Conservation (phyloP, 148 eudicot genomes). For the Rhododendron ovatum region DNA sequence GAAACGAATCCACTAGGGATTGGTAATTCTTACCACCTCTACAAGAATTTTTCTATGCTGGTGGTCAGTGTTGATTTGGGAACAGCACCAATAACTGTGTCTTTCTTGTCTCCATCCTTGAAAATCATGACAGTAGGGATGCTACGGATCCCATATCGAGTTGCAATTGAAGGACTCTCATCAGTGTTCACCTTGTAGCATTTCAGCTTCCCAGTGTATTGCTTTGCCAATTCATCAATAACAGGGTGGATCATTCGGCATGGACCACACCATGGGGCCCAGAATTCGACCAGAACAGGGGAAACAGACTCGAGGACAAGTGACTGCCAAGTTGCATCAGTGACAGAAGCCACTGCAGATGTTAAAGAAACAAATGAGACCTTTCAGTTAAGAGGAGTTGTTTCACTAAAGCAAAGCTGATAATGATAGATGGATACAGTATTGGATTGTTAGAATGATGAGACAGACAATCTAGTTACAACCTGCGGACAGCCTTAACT, state of each 20-base stretch:
- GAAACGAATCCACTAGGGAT: not conserved
- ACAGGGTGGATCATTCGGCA: conserved; percentile 81
- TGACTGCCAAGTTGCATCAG: conserved; percentile 58
- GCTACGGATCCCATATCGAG: conserved; percentile 78
- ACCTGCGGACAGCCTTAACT: not conserved
- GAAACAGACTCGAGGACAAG: conserved; percentile 49
- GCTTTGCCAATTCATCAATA: conserved; percentile 67
- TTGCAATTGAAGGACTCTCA: conserved; percentile 68
- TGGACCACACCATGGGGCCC: conserved; percentile 99
- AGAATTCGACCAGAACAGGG: conserved; percentile 79
- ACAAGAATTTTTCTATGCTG: conserved; percentile 78
- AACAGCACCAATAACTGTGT: conserved; percentile 90
- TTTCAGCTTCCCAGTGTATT: conserved; percentile 69
- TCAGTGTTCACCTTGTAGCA: conserved; percentile 88
- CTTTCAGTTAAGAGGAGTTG: not conserved
- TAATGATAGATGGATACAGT: not conserved
- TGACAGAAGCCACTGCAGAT: conserved; percentile 58
- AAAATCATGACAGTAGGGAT: conserved; percentile 85
- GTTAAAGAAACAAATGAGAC: conserved; percentile 12
- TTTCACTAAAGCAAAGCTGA: not conserved
- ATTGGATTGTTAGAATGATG: not conserved
- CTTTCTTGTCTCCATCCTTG: conserved; percentile 90
- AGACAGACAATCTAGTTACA: not conserved
- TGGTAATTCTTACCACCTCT: conserved; percentile 10
- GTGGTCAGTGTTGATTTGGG: conserved; percentile 67